These are phyloP conservation scores for Gossypium davidsonii DNA, from an alignment of 441 rosid species.

Conservation along the genomic window DNA sequence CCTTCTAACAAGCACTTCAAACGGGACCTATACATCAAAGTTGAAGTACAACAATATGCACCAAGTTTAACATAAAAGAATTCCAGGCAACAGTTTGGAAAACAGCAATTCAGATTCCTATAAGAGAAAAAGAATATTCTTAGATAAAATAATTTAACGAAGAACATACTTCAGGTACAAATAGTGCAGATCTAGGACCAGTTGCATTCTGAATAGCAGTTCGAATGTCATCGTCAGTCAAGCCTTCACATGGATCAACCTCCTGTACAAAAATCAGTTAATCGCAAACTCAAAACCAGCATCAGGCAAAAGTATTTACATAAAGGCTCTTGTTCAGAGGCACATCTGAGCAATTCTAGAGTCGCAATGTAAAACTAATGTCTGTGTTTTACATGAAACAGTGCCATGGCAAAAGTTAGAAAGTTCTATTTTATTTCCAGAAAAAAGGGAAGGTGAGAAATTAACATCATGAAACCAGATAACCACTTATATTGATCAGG, in stretches of 20 bases:
- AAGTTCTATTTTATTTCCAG: not conserved
- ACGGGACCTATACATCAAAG: constrained; percentile 60
- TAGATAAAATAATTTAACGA: not conserved
- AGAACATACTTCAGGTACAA: constrained; percentile 78
- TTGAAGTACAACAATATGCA: constrained; percentile 4
- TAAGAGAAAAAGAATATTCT: not conserved
- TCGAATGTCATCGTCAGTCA: constrained; percentile 87
- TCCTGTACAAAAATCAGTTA: constrained; percentile 41
- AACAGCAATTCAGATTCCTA: not conserved
- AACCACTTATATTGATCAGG: not conserved
- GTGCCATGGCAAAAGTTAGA: not conserved
- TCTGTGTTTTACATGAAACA: not conserved
- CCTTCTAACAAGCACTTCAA: constrained; percentile 89
- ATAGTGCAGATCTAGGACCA: constrained; percentile 83
- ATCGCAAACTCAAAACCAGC: not conserved
- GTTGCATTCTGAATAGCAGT: constrained; percentile 97
- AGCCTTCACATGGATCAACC: constrained; percentile 93
- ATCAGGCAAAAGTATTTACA: not conserved
- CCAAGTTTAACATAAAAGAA: not conserved
- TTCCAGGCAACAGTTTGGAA: not conserved
- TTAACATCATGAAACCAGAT: not conserved
- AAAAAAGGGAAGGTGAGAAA: not conserved
- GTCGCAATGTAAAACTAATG: not conserved
- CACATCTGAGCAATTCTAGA: not conserved
- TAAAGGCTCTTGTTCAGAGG: not conserved